phyloP scores from a whole-genome alignment of 768 basidiomycete genomes.

The Lactarius quietus region DNA sequence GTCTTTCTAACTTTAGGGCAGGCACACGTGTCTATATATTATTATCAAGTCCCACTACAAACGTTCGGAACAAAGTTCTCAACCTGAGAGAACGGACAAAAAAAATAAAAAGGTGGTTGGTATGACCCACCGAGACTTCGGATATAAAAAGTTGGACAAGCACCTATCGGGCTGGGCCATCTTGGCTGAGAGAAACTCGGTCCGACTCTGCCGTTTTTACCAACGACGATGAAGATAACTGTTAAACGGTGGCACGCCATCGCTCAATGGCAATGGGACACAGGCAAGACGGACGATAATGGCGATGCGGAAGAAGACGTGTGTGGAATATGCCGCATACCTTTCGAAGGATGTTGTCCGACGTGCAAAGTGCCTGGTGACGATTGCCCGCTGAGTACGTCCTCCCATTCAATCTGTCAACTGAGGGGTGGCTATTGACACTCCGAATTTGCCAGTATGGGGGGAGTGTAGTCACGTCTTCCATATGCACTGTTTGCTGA shows the following conservation, averaged over 20 bases:
- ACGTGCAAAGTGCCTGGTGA: slow-evolving; percentile 96
- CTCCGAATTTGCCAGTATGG: slow-evolving; percentile 64
- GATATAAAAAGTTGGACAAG: background rate
- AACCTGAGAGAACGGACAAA: background rate
- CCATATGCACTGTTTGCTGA: slow-evolving; percentile 97
- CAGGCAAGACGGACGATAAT: slow-evolving; percentile 42
- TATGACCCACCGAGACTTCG: background rate
- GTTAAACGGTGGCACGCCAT: slow-evolving; percentile 87
- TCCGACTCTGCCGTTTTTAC: slow-evolving; percentile 4
- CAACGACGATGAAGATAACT: slow-evolving; percentile 63
- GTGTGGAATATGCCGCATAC: slow-evolving; percentile 87
- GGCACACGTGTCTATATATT: slow-evolving; percentile 5
- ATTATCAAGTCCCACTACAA: background rate
- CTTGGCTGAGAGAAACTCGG: background rate
- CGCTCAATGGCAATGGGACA: slow-evolving; percentile 87
- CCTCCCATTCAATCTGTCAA: background rate
- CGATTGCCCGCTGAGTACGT: slow-evolving; percentile 86
- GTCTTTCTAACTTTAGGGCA: slow-evolving; percentile 19
- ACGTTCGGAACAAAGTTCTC: background rate
- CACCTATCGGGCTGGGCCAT: background rate
- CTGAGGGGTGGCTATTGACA: slow-evolving; percentile 1
- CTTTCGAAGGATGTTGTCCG: slow-evolving; percentile 94
- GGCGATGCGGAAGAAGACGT: slow-evolving; percentile 62
- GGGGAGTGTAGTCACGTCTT: slow-evolving; percentile 97
- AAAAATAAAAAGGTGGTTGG: background rate